Conservation (phyloP, 495 filamentous ascomycete genomes). For the Rhizodiscina lignyota region DNA sequence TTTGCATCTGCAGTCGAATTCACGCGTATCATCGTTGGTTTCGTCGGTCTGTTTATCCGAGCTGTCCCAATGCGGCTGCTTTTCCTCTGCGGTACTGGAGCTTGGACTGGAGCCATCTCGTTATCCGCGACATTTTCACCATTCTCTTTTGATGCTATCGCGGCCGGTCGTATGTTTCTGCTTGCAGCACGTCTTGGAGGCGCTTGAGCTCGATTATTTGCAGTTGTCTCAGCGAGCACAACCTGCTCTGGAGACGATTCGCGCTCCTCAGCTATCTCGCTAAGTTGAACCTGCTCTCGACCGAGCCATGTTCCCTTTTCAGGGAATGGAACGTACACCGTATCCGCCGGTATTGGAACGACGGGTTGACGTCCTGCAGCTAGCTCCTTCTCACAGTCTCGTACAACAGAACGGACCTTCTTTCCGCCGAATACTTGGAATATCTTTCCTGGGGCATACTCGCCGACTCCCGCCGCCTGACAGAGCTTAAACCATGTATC, state of each 20-base stretch:
- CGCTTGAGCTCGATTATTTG: no score
- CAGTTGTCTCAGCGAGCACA: constrained; percentile 13
- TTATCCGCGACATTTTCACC: no score
- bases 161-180: no score
- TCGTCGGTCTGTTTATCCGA: no score
- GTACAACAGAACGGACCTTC: constrained; percentile 19
- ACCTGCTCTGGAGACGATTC: constrained; percentile 15
- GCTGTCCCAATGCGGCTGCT: no score
- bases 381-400: constrained; percentile 22
- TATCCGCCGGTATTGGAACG: constrained; percentile 21
- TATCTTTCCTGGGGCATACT: constrained; percentile 18
- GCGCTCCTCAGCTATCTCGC: constrained; percentile 17
- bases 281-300: constrained; percentile 11
- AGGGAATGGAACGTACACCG: constrained; percentile 19
- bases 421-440: constrained; percentile 20
- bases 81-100: no score
- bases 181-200: no score
- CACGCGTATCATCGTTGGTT: no score
- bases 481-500: constrained; percentile 22
- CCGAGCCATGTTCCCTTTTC: constrained; percentile 12
- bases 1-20: no score
- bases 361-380: constrained; percentile 17
- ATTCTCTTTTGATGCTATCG: no score
- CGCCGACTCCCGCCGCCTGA: constrained; percentile 23
- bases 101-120: no score